A percentile compares a stretch with the other conserved stretches of the same genome.
phyloP scores from a whole-genome alignment of 371 early-diverging fungal species.

The Umbelopsis sp. region DNA sequence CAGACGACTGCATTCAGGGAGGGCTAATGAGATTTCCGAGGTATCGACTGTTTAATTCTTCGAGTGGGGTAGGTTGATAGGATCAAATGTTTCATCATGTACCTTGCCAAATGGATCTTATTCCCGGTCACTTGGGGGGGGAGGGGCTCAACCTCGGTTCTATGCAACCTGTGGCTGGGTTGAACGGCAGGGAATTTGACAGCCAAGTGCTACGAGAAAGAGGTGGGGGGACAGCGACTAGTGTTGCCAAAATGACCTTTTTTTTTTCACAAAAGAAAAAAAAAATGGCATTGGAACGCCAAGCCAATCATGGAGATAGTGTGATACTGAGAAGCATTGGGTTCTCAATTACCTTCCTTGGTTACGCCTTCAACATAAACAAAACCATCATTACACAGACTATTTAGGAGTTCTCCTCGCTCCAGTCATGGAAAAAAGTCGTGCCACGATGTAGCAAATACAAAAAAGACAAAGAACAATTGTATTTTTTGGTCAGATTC shows the following conservation, averaged over 20 bases:
- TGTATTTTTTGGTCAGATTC: neutral
- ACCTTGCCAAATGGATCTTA: slow-evolving; percentile 14
- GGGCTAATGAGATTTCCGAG: too few relatives aligned
- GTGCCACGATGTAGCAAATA: neutral
- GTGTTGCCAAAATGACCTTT: too few relatives aligned
- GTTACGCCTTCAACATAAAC: neutral
- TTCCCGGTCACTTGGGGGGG: neutral
- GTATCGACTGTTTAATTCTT: too few relatives aligned
- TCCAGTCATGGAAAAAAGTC: neutral
- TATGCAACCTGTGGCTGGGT: neutral
- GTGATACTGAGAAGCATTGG: neutral
- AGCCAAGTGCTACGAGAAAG: slow-evolving; percentile 8
- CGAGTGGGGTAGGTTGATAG: too few relatives aligned
- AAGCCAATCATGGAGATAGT: neutral
- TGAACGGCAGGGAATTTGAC: neutral
- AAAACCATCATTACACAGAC: slow-evolving; percentile 3
- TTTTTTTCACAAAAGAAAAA: too few relatives aligned
- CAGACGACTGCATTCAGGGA: too few relatives aligned
- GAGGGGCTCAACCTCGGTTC: neutral
- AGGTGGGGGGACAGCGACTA: too few relatives aligned
- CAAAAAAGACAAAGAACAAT: neutral
- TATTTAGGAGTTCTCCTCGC: neutral
- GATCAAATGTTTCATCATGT: too few relatives aligned
- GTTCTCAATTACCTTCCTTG: neutral
- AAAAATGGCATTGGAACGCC: too few relatives aligned